Base-by-base conservation (phyloP, 768 basidiomycete genomes). In the Wakefieldia striispora region DNA sequence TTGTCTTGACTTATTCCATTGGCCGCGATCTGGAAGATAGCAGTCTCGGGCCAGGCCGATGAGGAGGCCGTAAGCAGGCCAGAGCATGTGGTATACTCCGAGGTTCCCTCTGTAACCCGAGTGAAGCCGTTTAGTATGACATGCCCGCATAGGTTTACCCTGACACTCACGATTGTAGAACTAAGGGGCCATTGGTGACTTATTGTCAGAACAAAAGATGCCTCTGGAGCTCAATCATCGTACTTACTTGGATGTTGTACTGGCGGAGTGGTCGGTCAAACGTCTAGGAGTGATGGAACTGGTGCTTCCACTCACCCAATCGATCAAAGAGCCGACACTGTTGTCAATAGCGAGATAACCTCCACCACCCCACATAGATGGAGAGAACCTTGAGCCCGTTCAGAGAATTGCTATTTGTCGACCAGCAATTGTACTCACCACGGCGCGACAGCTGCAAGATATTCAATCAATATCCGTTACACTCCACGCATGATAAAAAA, bases 1-100 rank as follows among this genome's bases (percentile, higher is more conserved):
- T 91, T 89, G 62, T 76, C 64, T 39, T 81, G 59, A 3, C 74
- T 62, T 9, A 89, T 77, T 19, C 84, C 84, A 50, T 68, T 77
- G 2, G 74, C 73, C 17, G 70, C 66, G 45, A 80, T 78, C 54
- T 80, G 69, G 62, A 80, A 76, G 29, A 81, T 60, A 0, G 76
- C 66, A 0, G 73, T 71, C n/a, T 67, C 43, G 1, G 79, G 78
- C 65, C 65, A 80, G 7, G 57, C 47, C 9, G 65, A 62, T 8
- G 75, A 70, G 1, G 76, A 77, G 5, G 64, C 40, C 41, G 56
- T 63, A 19, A 80, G 58, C 13, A 81, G 68, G 33, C 60, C 62
- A 40, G 57, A 50, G 51, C 74, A 75, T 4, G 65, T 68, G 0
- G 69, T 70, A 54, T 76, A 75, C 53, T 72, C 73, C 3, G 56